A percentile compares a stretch with the other conserved stretches of the same genome.
Evolutionary conservation across 2,329 filamentous ascomycete genomes (phyloP).

Genomic region (Arthroderma sp.): DNA sequence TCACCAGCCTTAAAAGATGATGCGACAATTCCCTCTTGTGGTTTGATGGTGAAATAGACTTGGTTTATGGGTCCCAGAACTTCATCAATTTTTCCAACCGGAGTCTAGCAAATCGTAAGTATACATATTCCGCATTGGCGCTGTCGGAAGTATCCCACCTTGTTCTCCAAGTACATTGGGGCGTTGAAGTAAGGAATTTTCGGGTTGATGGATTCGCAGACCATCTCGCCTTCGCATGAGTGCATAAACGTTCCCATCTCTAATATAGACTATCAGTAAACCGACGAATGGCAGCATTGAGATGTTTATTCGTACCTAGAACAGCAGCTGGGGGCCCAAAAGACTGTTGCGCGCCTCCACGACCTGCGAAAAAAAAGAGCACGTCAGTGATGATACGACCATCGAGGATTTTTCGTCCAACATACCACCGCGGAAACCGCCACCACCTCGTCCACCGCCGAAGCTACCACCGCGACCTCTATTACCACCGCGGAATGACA

Average conservation of each 20-base stretch:
- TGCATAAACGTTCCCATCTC: slow-evolving; percentile 94
- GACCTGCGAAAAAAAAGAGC: slow-evolving; percentile 29
- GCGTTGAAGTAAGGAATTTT: slow-evolving; percentile 99
- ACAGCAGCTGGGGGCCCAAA: slow-evolving; percentile 51
- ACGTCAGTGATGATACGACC: slow-evolving; percentile 2
- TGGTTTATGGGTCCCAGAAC: slow-evolving; percentile 95
- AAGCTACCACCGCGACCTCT: slow-evolving; percentile 38
- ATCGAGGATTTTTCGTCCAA: too few relatives aligned
- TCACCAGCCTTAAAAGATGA: slow-evolving; percentile 90
- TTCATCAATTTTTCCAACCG: slow-evolving; percentile 95
- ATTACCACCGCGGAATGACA: slow-evolving; percentile 52
- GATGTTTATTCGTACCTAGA: slow-evolving; percentile 32
- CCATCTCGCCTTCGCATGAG: slow-evolving; percentile 92
- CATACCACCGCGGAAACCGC: slow-evolving; percentile 31
- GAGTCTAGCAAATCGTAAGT: slow-evolving; percentile 39
- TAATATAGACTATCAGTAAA: slow-evolving; percentile 25
- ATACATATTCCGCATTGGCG: not conserved
- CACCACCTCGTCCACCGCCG: slow-evolving; percentile 40
- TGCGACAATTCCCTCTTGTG: slow-evolving; percentile 88
- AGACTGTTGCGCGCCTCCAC: slow-evolving; percentile 49
- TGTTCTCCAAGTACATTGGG: slow-evolving; percentile 97
- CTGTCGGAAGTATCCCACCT: slow-evolving; percentile 41
- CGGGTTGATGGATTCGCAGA: slow-evolving; percentile 86
- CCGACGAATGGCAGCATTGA: slow-evolving; percentile 2
- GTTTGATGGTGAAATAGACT: slow-evolving; percentile 97